Percentiles rank a stretch among this genome's conserved stretches.
These are phyloP conservation scores for Trichoderma gracile DNA, from an alignment of 2,329 filamentous ascomycete genomes.

Conservation along the genomic window DNA sequence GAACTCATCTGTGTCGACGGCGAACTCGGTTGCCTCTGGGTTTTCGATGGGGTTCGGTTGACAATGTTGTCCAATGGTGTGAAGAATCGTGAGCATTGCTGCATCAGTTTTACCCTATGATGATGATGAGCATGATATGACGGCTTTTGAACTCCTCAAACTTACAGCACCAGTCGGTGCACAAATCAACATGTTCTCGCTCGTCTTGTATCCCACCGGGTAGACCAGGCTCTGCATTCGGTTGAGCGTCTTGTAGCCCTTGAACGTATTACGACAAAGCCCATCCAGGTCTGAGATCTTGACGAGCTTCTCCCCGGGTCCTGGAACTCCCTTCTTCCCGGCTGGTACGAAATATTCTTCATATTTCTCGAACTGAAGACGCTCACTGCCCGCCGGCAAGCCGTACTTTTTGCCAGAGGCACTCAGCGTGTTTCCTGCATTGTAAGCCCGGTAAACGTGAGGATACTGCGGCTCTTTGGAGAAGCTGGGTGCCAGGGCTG, in stretches of 20 bases:
- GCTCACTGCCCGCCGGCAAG: conserved; percentile 73
- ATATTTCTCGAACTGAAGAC: conserved; percentile 72
- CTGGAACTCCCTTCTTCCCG: conserved; percentile 72
- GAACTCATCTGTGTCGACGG: conserved; percentile 82
- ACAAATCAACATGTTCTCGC: conserved; percentile 98
- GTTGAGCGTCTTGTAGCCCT: conserved; percentile 89
- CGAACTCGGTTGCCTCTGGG: conserved; percentile 72
- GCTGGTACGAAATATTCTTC: conserved; percentile 90
- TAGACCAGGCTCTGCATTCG: conserved; percentile 98
- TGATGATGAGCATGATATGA: not conserved
- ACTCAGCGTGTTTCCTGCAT: conserved; percentile 83
- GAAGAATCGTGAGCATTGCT: conserved; percentile 93
- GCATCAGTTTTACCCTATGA: conserved; percentile 89
- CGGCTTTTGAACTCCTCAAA: conserved; percentile 27
- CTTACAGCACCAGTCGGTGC: conserved; percentile 86
- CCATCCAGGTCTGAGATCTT: conserved; percentile 82
- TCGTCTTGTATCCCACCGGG: conserved; percentile 91
- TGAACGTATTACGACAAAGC: conserved; percentile 87
- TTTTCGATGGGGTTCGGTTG: conserved; percentile 77
- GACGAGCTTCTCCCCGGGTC: conserved; percentile 71
- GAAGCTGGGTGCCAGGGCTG: conserved; percentile 68
- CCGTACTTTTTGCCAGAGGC: conserved; percentile 78
- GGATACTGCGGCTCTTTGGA: conserved; percentile 78
- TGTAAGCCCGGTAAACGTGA: conserved; percentile 85
- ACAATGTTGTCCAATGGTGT: conserved; percentile 83